Conservation (phyloP, 1,139 yeast genomes). For the Petasospora rhodanensis region DNA sequence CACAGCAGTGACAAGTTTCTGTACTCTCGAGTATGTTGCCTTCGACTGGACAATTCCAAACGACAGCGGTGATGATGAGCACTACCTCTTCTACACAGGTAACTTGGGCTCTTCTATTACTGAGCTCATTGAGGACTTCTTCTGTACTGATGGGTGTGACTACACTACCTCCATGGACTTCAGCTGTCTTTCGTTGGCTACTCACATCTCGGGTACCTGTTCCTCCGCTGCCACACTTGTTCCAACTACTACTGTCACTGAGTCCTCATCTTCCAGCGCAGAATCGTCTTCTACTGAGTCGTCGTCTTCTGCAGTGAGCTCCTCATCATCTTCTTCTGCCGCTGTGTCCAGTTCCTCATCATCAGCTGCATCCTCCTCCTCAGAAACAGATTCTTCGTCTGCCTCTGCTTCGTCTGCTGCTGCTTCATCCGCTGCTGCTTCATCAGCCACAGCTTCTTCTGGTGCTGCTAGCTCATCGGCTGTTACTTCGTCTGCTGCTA, state of each 20-base stretch:
- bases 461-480: not conserved
- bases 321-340: no score
- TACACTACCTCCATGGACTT: not conserved
- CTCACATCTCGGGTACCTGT: not conserved
- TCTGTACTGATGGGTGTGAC: not conserved
- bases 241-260: not conserved
- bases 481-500: not conserved
- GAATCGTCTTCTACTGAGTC: no score
- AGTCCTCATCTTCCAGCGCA: no score
- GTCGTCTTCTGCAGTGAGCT: no score
- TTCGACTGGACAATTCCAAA: constrained; percentile 7
- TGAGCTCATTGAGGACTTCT: not conserved
- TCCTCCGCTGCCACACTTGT: not conserved
- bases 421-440: not conserved
- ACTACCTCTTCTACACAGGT: constrained; percentile 9
- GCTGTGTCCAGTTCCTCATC: not conserved
- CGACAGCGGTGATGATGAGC: constrained; percentile 1
- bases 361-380: not conserved
- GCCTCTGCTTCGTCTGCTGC: not conserved
- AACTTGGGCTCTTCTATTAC: constrained; percentile 8
- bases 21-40: constrained; percentile 14
- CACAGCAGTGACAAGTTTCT: constrained; percentile 5
- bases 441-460: not conserved
- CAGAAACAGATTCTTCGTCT: not conserved
- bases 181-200: not conserved